A percentile compares a stretch with the other conserved stretches of the same genome.
Conservation (phyloP, 1,284 basidiomycete genomes). For the Agroathelia rolfsii region DNA sequence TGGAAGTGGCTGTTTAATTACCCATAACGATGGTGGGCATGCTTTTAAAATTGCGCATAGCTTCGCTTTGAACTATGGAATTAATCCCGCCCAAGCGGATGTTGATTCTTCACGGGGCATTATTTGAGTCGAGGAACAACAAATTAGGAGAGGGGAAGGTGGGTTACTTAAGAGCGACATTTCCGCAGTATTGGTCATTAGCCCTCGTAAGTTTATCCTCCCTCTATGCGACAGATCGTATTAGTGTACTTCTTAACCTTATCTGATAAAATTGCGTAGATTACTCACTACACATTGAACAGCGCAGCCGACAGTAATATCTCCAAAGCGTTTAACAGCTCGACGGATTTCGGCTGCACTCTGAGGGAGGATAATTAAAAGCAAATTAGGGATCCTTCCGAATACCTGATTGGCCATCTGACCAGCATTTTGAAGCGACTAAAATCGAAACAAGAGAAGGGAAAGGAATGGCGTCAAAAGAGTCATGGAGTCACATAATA, state of each 20-base stretch:
- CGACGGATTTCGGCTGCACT: slow-evolving; percentile 20
- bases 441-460: too few relatives aligned
- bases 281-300: slow-evolving; percentile 28
- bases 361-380: slow-evolving; percentile 24
- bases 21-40: slow-evolving; percentile 27
- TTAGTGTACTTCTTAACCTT: not conserved
- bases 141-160: too few relatives aligned
- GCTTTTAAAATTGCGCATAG: slow-evolving; percentile 15
- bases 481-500: too few relatives aligned
- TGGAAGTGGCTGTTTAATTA: slow-evolving; percentile 9
- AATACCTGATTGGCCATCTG: too few relatives aligned
- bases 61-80: slow-evolving; percentile 15
- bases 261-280: too few relatives aligned
- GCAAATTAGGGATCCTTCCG: too few relatives aligned
- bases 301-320: slow-evolving; percentile 20
- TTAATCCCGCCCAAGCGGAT: slow-evolving; percentile 30
- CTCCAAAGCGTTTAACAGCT: slow-evolving; percentile 26
- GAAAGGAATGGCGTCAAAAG: too few relatives aligned
- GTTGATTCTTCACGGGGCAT: slow-evolving; percentile 24
- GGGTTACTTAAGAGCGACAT: slow-evolving; percentile 28
- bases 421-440: too few relatives aligned
- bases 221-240: too few relatives aligned
- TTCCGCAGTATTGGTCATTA: slow-evolving; percentile 25
- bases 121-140: slow-evolving; percentile 1
- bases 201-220: slow-evolving; percentile 8